These are phyloP conservation scores for Populus euphratica DNA, from an alignment of 345 rosid genomes.

Conservation along the genomic window DNA sequence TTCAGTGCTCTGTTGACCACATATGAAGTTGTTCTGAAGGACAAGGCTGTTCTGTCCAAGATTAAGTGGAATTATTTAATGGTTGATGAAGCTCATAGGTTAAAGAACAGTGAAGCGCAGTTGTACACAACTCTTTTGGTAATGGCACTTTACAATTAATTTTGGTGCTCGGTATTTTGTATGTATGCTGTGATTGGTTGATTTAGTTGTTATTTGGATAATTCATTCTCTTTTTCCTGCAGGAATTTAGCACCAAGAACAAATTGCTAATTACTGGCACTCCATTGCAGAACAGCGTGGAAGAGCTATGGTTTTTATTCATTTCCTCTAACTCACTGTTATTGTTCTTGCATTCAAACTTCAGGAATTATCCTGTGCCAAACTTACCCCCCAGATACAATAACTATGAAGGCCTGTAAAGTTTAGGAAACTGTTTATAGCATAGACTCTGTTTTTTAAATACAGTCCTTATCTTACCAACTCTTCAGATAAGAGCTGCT, in stretches of 20 bases:
- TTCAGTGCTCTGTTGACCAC: conserved; percentile 87
- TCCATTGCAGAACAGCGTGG: conserved; percentile 97
- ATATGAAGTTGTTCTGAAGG: conserved; percentile 96
- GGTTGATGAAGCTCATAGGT: conserved; percentile 99
- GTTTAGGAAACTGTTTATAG: background rate
- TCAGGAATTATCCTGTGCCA: background rate
- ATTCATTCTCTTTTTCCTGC: conserved; percentile 18
- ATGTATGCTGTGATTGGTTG: conserved; percentile 11
- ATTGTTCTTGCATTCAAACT: background rate
- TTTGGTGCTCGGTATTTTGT: background rate
- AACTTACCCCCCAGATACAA: background rate
- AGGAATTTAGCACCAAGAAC: conserved; percentile 99
- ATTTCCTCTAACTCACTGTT: background rate
- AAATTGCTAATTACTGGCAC: conserved; percentile 97
- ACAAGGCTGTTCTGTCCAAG: conserved; percentile 87
- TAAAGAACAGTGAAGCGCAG: conserved; percentile 98
- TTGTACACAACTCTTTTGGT: conserved; percentile 90
- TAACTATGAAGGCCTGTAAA: background rate
- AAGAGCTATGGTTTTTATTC: conserved; percentile 83
- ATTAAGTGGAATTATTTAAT: conserved; percentile 94
- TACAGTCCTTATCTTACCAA: background rate
- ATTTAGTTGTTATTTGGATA: conserved; percentile 15
- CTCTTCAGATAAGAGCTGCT: background rate
- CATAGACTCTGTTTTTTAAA: background rate
- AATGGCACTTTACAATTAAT: conserved; percentile 17